These are phyloP conservation scores for Agroathelia rolfsii DNA, from an alignment of 1,284 basidiomycete genomes.

Conservation along the genomic window DNA sequence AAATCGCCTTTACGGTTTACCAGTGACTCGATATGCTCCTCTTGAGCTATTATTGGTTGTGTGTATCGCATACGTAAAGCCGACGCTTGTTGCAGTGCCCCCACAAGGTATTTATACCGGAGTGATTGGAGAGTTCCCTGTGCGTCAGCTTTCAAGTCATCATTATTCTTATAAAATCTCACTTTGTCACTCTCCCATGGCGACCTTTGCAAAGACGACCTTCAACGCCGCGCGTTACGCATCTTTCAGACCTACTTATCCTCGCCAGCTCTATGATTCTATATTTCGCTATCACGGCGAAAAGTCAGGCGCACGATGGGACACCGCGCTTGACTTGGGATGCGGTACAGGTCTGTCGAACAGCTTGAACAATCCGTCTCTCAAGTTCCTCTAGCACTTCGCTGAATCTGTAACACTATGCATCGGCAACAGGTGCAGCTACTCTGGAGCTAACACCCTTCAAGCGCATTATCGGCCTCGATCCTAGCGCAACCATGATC, in stretches of 20 bases:
- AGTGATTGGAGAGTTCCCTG: no score
- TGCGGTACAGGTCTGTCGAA: conserved; percentile 75
- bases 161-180: no score
- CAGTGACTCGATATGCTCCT: no score
- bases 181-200: conserved; percentile 47
- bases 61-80: no score
- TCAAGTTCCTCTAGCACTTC: conserved; percentile 4
- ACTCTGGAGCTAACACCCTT: conserved; percentile 57
- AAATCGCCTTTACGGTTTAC: no score
- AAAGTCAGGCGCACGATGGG: conserved; percentile 32
- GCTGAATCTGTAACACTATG: conserved; percentile 1
- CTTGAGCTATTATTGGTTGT: no score
- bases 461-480: conserved; percentile 54
- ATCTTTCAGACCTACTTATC: conserved; percentile 58
- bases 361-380: not conserved
- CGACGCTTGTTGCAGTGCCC: no score
- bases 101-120: no score
- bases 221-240: conserved; percentile 62
- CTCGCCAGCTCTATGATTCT: conserved; percentile 48
- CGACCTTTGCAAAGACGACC: conserved; percentile 53
- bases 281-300: conserved; percentile 49
- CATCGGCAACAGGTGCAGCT: conserved; percentile 43
- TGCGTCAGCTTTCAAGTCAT: no score
- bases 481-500: conserved; percentile 72
- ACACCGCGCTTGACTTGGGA: conserved; percentile 64